Evolutionary conservation across 2,329 filamentous ascomycete genomes (phyloP).

Genomic region (Microsporum canis): DNA sequence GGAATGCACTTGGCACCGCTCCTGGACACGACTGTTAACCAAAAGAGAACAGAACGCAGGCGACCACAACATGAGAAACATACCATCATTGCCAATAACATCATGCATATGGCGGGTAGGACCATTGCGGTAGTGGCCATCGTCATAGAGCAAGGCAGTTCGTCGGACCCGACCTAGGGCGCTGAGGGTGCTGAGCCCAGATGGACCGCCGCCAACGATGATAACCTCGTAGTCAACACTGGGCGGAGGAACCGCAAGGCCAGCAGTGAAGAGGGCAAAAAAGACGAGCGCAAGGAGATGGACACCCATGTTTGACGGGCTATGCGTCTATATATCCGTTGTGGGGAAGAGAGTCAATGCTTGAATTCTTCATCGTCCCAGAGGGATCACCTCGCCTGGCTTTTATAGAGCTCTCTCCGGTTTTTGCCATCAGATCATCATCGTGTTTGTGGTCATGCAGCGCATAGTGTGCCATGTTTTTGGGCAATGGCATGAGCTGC

Average conservation of each 20-base stretch:
- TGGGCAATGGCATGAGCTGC: no score
- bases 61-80: background rate
- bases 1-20: constrained; percentile 44
- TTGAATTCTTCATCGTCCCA: background rate
- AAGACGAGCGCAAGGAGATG: background rate
- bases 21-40: constrained; percentile 26
- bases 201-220: constrained; percentile 47
- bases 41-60: background rate
- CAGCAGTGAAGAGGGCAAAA: background rate
- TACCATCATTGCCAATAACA: constrained; percentile 50
- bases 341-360: background rate
- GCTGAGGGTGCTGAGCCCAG: constrained; percentile 45
- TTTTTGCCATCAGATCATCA: no score
- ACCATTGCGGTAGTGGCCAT: constrained; percentile 47
- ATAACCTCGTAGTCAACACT: constrained; percentile 42
- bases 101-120: constrained; percentile 51
- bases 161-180: constrained; percentile 49
- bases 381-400: background rate
- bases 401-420: no score
- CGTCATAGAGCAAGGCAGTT: constrained; percentile 47
- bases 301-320: background rate
- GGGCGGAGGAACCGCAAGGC: background rate
- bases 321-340: background rate
- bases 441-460: no score
- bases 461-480: no score